Evolutionary conservation across 2,329 filamentous ascomycete species (phyloP), one percentile per base, ranked within the genome.

Genomic region (Beauveria medogensis): DNA sequence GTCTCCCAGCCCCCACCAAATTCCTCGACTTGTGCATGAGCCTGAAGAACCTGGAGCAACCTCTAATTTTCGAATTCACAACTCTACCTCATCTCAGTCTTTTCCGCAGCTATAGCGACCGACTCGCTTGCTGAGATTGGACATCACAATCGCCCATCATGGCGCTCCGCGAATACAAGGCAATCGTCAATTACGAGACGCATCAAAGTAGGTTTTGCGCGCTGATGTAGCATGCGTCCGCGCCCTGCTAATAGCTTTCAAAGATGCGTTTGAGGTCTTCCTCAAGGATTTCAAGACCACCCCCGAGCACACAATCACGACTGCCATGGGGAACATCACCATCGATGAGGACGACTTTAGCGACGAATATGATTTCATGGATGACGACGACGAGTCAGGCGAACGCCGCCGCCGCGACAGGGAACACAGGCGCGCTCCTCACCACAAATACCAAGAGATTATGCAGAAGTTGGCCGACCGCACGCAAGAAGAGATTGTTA

Each of bases 321-420:
- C 92, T 72, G 92, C 92, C 50, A 82, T 99, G 53, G 86, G 91
- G 67, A 86, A 88, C 66, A 85, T 99, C 69, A 89, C 89, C 70
- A 89, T 99, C 65, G 89, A 92, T 72, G 92, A 91, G 70, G 89
- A 95, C 75, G 89, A 89, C 67, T 82, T 90, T 47, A 92, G 88
- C 74, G 92, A 96, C 69, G 91, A 96, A 69, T 91, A 96, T 73
- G 92, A 97, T 69, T 90, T 95, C 71, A 91, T 96, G 86, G 91
- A 96, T 71, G 89, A 92, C 68, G 83, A 86, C 64, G 87, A 90
- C 64, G 84, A 85, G 58, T 79, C 79, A 20, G 77, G 78, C 44
- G 77, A 79, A 63, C 77, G 72, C 63, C 80, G 78, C 24, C 79
- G 75, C 57, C 76, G 77, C 65, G 75, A 82, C 53, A 80, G 75